Evolutionary conservation across 306 rosid species (phyloP).

Genomic region (Sicyos edulis): DNA sequence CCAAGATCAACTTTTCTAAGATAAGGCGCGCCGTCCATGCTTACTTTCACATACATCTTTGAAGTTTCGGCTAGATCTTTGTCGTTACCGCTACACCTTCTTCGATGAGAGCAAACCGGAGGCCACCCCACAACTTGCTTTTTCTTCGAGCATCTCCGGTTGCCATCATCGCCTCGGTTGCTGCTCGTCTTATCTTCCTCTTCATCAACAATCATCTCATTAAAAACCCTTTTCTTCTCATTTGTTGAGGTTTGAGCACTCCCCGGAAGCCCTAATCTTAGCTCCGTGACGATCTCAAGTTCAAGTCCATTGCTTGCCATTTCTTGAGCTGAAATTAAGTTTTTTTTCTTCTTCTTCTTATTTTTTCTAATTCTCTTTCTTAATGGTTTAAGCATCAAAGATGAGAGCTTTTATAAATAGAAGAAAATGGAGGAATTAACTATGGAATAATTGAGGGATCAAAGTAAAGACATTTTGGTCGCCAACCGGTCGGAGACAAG

Average conservation of each 20-base stretch:
- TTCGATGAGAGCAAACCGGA: conserved; percentile 77
- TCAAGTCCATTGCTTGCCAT: conserved; percentile 56
- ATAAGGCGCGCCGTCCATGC: conserved; percentile 94
- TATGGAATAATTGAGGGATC: conserved; percentile 18
- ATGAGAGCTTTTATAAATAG: conserved; percentile 11
- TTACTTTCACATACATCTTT: conserved; percentile 72
- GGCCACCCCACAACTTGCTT: conserved; percentile 87
- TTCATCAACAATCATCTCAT: conserved; percentile 37
- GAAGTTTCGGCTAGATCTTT: conserved; percentile 23
- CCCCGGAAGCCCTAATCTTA: conserved; percentile 64
- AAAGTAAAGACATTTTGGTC: conserved; percentile 38
- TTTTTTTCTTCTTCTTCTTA: too few relatives aligned
- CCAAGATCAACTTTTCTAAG: conserved; percentile 71
- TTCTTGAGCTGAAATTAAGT: not conserved
- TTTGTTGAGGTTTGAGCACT: conserved; percentile 25
- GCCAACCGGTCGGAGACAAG: conserved; percentile 84
- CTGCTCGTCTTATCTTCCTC: conserved; percentile 14
- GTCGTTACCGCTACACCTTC: conserved; percentile 41
- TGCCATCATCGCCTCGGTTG: not conserved
- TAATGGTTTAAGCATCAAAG: not conserved
- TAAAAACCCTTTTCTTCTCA: conserved; percentile 61
- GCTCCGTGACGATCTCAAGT: conserved; percentile 68
- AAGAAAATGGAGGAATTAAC: conserved; percentile 4
- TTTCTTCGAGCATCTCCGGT: conserved; percentile 26
- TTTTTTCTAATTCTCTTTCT: not conserved